Evolutionary conservation across 2,329 filamentous ascomycete genomes (phyloP), one percentile per base, ranked within the genome.

Genomic region (Cladosporium sp.): DNA sequence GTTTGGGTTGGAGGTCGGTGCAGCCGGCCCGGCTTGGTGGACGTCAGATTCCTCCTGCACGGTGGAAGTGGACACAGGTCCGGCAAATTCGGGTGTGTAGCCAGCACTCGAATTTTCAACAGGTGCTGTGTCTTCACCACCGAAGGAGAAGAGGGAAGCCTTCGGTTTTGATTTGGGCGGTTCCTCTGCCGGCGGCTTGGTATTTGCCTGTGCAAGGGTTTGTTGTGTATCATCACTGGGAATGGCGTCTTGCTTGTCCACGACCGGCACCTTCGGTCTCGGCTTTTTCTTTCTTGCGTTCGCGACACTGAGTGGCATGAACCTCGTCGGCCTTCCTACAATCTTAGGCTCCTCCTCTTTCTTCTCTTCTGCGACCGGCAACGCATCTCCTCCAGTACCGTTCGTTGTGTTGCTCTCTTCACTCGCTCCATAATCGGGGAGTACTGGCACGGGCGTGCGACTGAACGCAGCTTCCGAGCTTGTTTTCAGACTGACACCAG

Each of bases 301-400:
- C 13, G 84, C 82, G 11, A 96, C 90, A 1, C 91, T 95, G 35
- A 96, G 74, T 3, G 92, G 92, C 66, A 85, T 87, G 70, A 97
- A 96, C 82, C 89, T 87, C 69, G 91, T 81, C 10, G 89, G 82
- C 61, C 91, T 93, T 16, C 87, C 87, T 2, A 85, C 80, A 11
- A 87, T 70, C 70, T 87, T 85, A 13, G 86, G 78, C 54, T 85
- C 81, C 2, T 80, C 75, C n/a, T 78, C 42, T 7, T 55, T 45
- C 38, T 52, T 54, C 19, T 46, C 46, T 4, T 9, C 11, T 13
- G 46, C 38, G 9, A 43, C 44, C 1, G 44, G 38, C 28, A 49
- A 10, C 10, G n/a, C 19, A 7, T 43, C 11, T 32, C 38, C 46
- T 3, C 13, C 43, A 13, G n/a, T 2, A 11, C 35, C 45, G 2